Conservation (phyloP, 768 basidiomycete species). For the Tricholoma saponaceum region DNA sequence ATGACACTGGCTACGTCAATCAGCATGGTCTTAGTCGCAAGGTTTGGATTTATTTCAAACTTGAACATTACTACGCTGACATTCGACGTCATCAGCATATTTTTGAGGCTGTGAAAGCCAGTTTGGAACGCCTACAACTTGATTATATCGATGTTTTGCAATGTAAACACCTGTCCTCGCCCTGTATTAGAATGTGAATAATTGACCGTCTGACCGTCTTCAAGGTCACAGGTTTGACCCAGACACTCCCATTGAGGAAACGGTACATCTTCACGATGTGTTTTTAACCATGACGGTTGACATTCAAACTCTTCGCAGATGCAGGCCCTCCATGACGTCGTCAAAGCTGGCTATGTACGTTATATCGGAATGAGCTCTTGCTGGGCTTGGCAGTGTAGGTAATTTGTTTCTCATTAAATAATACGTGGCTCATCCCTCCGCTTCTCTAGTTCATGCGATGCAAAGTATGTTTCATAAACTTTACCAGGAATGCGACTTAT, state of each 20-base stretch:
- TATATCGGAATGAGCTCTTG: constrained; percentile 60
- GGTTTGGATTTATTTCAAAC: constrained; percentile 2
- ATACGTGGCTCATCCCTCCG: neutral
- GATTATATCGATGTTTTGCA: constrained; percentile 79
- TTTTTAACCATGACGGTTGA: neutral
- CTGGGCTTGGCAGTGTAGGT: constrained; percentile 50
- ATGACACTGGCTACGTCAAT: constrained; percentile 52
- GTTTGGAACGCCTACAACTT: constrained; percentile 62
- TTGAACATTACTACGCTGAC: no score
- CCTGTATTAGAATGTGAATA: neutral
- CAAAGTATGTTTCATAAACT: constrained; percentile 39
- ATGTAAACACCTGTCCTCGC: constrained; percentile 31
- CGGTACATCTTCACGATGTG: constrained; percentile 23
- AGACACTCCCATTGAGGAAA: constrained; percentile 57
- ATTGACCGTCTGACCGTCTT: neutral
- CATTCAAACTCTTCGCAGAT: constrained; percentile 31
- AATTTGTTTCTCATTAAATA: neutral
- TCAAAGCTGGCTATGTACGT: constrained; percentile 57
- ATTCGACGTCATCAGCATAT: constrained; percentile 48
- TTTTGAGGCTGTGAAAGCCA: constrained; percentile 61
- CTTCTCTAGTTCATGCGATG: constrained; percentile 45
- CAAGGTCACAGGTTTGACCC: constrained; percentile 54
- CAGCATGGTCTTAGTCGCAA: constrained; percentile 39
- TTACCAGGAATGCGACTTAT: no score
- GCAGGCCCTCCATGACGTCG: constrained; percentile 68